phyloP scores from a whole-genome alignment of 352 stramenopile genomes.

The Phytopythium montanum region DNA sequence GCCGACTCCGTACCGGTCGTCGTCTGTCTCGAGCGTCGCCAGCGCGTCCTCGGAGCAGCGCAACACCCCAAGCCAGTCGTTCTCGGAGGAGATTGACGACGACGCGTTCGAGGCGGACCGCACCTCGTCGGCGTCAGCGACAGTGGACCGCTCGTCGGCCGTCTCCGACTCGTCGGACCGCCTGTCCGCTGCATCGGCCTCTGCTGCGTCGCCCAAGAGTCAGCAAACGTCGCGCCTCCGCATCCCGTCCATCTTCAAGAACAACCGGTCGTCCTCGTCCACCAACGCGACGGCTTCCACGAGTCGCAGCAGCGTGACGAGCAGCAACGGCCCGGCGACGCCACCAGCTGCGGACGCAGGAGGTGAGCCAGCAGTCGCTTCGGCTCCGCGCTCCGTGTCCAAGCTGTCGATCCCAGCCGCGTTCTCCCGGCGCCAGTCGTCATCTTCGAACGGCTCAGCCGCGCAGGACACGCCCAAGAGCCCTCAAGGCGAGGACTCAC shows the following conservation, averaged over 20 bases:
- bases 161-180: background rate
- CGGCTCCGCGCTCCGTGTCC: constrained; percentile 45
- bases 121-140: constrained; percentile 1
- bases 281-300: constrained; percentile 16
- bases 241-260: constrained; percentile 57
- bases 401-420: constrained; percentile 52
- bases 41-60: constrained; percentile 12
- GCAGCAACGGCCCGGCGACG: constrained; percentile 25
- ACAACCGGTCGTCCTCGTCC: constrained; percentile 10
- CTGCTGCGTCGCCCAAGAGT: background rate
- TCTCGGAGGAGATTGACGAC: constrained; percentile 10
- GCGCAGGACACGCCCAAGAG: constrained; percentile 20
- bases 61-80: constrained; percentile 4
- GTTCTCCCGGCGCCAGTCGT: constrained; percentile 42
- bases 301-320: constrained; percentile 29
- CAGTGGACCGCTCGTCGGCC: constrained; percentile 1
- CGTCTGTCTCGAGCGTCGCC: constrained; percentile 27
- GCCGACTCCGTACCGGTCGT: constrained; percentile 18
- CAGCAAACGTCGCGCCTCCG: constrained; percentile 32
- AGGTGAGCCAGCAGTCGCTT: constrained; percentile 14
- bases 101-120: constrained; percentile 7
- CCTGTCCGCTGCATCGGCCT: background rate
- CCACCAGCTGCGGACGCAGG: constrained; percentile 23
- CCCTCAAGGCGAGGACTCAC: constrained; percentile 16
- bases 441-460: constrained; percentile 30